Base-by-base conservation (phyloP, 768 basidiomycete genomes). In the Pleurotus giganteus region DNA sequence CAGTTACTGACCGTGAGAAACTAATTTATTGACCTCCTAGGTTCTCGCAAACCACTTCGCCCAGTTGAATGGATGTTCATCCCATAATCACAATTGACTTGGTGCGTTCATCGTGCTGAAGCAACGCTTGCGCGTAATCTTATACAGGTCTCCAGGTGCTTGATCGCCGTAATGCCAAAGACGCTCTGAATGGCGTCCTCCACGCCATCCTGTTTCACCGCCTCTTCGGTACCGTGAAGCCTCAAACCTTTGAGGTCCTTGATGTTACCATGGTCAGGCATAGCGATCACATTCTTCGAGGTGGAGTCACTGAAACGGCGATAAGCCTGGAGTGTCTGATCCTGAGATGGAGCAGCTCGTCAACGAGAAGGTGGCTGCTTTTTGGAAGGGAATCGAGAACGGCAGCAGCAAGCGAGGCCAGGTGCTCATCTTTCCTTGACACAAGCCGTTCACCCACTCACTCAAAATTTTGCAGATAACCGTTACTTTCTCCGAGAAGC, bases 191-290 rank as follows among this genome's bases (percentile, higher is more conserved):
- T 53, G 90, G 83, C 2, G 74, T 91, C 50, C 77, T 94, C n/a
- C 91, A 93, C 62, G 76, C 89, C 0, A 86, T 93, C 45, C 73
- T 93, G 13, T 93, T 94, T 65, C 91, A 94, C 64, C 81, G 91
- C 6, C 74, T 91, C 17, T 90, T 93, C 63, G 91, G 91, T 2
- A 84, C 82, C 0, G 79, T 93, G 39, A 89, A 86, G 60, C 87
- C 91, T 0, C 80, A 81, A 60, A 85, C 78, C 2, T 86, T 88
- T 56, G 91, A 93, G 55, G 84, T 93, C 0, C 76, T 91, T 9
- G 91, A 93, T 66, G 84, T 94, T 19, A 91, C 90, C 1, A 86
- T 94, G 85, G 90, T 91, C 50, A 36, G 83, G 59, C 2, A 12
- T 9, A 17, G 5, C n/a, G 1, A 39, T 2, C 12, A 4, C 12